Base-by-base conservation (phyloP, 1,284 basidiomycete species). In the Sporisorium scitamineum region DNA sequence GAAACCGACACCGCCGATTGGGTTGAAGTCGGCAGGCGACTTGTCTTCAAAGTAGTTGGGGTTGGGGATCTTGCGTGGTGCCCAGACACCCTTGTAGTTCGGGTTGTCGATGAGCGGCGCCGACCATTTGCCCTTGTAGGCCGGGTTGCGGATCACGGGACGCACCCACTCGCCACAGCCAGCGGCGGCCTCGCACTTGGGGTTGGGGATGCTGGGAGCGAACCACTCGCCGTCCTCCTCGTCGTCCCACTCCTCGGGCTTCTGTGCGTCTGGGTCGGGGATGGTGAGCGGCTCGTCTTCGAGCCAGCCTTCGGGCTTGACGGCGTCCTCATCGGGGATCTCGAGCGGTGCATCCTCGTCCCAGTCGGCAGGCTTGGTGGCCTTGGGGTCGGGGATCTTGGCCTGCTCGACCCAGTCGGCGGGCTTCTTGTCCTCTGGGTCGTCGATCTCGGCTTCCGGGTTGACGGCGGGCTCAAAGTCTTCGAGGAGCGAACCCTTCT, bases 151-250 rank as follows among this genome's bases (percentile, higher is more conserved):
- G 83, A 98, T 93, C 88, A 92, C 89, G 69, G 96, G 95, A 81
- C 89, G 54, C 80, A 90, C 92, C 96, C 96, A 99, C 85, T 92
- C 90, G 84, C 97, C 97, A 84, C 97, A 99, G 50, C 97, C 97
- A 79, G 94, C 90, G 67, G 91, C 94, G 66, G 91, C 92, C 76
- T 91, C 89, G 80, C 95, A 93, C 89, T 97, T 97, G 65, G 86
- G 86, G 83, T 86, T 87, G 37, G 90, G 88, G 64, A 99, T 88
- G 69, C 90, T 90, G 29, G 96, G 95, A 13, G 95, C 90, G 70
- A 97, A 90, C 94, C 95, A 99, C 85, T 98, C 96, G 86, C 97
- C 97, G 83, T 99, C 96, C 86, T 99, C 96, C 86, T 98, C 97
- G 80, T 99, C 93, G 85, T 97, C 95, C 97, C 97, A 99, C 87